phyloP scores from a whole-genome alignment of 2,329 filamentous ascomycete genomes.

The Dactylellina drechsleri region DNA sequence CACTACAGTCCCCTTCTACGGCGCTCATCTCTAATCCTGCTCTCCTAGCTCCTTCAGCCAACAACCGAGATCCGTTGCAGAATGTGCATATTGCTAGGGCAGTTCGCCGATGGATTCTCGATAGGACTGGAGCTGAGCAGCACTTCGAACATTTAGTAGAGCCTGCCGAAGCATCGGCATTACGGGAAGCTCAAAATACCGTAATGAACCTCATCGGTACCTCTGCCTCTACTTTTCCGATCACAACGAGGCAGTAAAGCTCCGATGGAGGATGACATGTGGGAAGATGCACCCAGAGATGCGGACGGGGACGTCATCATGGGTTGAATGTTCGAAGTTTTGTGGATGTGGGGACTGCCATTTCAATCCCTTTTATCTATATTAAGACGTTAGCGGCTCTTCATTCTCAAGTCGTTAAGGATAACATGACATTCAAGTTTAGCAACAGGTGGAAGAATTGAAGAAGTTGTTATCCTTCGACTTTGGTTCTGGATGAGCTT shows the following conservation, averaged over 20 bases:
- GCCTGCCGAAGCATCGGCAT: slow-evolving; percentile 28
- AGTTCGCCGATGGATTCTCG: slow-evolving; percentile 29
- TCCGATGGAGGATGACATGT: slow-evolving; percentile 36
- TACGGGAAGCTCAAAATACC: slow-evolving; percentile 46
- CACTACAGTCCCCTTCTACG: background rate
- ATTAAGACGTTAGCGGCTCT: slow-evolving; percentile 40
- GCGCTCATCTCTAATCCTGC: slow-evolving; percentile 24
- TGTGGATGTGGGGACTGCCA: slow-evolving; percentile 29
- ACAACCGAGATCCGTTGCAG: slow-evolving; percentile 13
- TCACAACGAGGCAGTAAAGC: slow-evolving; percentile 29
- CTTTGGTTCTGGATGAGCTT: slow-evolving; percentile 20
- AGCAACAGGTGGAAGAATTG: background rate
- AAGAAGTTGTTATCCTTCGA: slow-evolving; percentile 1
- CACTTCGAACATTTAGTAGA: slow-evolving; percentile 27
- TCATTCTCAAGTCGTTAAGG: slow-evolving; percentile 18
- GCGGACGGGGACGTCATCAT: slow-evolving; percentile 38
- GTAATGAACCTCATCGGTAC: slow-evolving; percentile 35
- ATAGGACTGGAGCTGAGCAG: slow-evolving; percentile 28
- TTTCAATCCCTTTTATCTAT: slow-evolving; percentile 10
- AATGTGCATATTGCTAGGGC: background rate
- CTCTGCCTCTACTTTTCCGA: slow-evolving; percentile 41
- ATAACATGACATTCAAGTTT: background rate
- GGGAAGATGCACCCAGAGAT: slow-evolving; percentile 53
- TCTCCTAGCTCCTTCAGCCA: slow-evolving; percentile 2
- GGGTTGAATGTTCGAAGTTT: slow-evolving; percentile 44